Conservation (phyloP, 148 eudicot species). For the Limonium bicolor region DNA sequence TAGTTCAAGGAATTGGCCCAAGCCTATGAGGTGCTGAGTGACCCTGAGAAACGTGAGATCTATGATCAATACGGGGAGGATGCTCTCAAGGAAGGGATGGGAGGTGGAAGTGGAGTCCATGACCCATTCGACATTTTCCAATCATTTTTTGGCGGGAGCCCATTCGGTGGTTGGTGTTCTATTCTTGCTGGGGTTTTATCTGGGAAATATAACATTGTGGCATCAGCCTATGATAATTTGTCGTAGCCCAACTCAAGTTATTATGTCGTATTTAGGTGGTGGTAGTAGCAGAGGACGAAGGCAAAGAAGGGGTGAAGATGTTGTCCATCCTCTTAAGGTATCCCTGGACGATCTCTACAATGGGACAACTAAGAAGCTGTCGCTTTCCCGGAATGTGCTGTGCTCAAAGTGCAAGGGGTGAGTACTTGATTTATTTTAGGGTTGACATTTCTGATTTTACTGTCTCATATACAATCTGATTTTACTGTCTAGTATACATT, state of each 20-base stretch:
- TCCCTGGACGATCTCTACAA: constrained; percentile 34
- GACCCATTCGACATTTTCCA: constrained; percentile 47
- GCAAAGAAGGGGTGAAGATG: constrained; percentile 52
- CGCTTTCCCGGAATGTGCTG: constrained; percentile 37
- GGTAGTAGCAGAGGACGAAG: constrained; percentile 49
- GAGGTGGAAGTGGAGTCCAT: constrained; percentile 31
- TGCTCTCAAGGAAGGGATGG: constrained; percentile 61
- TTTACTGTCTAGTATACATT: background rate
- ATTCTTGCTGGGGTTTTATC: background rate
- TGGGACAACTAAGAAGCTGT: constrained; percentile 39
- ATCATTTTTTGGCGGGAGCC: constrained; percentile 41
- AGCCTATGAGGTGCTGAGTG: constrained; percentile 47
- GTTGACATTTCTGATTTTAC: background rate
- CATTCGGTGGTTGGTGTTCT: constrained; percentile 35
- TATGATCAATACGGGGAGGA: constrained; percentile 58
- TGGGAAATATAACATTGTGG: background rate
- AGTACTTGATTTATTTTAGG: constrained; percentile 1
- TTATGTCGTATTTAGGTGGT: constrained; percentile 16
- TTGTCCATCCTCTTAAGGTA: constrained; percentile 40
- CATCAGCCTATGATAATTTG: background rate
- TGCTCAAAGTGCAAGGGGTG: constrained; percentile 43
- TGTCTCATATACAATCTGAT: background rate
- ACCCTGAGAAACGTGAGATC: constrained; percentile 42
- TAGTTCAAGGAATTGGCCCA: constrained; percentile 49
- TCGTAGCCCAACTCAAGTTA: background rate